A percentile compares a stretch with the other conserved stretches of the same genome.
phyloP scores from a whole-genome alignment of 768 basidiomycete genomes.

The Lactifluus piperatus region DNA sequence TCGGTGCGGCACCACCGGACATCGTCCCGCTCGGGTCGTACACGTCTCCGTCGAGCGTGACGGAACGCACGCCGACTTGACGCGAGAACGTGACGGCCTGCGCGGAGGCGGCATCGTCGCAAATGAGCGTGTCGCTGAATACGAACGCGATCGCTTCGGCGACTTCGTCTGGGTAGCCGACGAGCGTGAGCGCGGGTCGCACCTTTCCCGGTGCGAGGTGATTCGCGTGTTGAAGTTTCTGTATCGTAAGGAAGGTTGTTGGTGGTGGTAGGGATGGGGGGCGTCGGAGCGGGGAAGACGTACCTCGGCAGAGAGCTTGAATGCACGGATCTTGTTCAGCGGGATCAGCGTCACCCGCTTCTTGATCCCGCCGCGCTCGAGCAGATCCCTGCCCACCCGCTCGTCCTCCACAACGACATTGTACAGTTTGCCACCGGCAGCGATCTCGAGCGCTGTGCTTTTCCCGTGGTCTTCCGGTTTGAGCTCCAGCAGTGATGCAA shows the following conservation, averaged over 20 bases:
- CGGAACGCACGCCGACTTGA: conserved; percentile 65
- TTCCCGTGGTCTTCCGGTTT: conserved; percentile 61
- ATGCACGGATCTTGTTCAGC: conserved; percentile 78
- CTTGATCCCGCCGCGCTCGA: conserved; percentile 69
- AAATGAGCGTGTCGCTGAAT: conserved; percentile 88
- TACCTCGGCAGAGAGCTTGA: conserved; percentile 44
- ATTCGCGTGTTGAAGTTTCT: conserved; percentile 75
- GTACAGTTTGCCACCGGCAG: conserved; percentile 82
- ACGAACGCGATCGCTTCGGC: conserved; percentile 87
- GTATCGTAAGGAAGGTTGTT: not conserved
- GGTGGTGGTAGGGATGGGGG: not conserved
- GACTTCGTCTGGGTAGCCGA: conserved; percentile 75
- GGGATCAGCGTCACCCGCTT: conserved; percentile 93
- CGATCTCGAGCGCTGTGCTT: conserved; percentile 87
- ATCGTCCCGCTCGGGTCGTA: conserved; percentile 95
- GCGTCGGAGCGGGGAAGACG: not conserved
- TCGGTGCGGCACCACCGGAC: conserved; percentile 84
- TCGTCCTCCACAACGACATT: conserved; percentile 94
- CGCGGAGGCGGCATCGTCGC: conserved; percentile 80
- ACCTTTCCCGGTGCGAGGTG: conserved; percentile 73
- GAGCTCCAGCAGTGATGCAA: conserved; percentile 81
- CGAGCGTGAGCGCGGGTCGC: conserved; percentile 78
- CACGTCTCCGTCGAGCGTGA: conserved; percentile 90
- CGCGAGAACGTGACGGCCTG: conserved; percentile 78
- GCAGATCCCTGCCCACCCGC: conserved; percentile 73